Evolutionary conservation across 352 stramenopile genomes (phyloP).

Genomic region (Globisporangium orthogonon): DNA sequence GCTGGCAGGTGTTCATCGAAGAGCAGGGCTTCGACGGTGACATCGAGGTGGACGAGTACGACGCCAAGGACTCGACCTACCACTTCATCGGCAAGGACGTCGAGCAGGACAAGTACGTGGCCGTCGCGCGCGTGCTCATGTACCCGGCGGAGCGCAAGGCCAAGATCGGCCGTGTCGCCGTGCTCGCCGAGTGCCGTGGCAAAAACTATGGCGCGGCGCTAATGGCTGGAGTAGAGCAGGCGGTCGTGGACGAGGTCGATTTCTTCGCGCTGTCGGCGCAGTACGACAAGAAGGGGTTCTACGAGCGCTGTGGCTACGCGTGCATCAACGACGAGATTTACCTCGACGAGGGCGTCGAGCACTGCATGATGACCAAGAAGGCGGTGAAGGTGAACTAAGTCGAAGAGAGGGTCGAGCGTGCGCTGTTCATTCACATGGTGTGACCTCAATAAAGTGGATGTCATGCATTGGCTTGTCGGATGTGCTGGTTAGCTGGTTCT

Average conservation of each 20-base stretch:
- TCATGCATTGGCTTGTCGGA: too few relatives aligned
- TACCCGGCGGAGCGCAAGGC: conserved; percentile 22
- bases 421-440: too few relatives aligned
- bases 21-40: conserved; percentile 35
- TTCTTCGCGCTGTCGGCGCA: conserved; percentile 40
- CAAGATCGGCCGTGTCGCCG: conserved; percentile 49
- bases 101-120: conserved; percentile 44
- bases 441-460: background rate
- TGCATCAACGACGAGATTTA: conserved; percentile 43
- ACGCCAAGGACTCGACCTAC: conserved; percentile 32
- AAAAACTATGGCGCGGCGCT: conserved; percentile 41
- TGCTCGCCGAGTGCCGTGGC: conserved; percentile 47
- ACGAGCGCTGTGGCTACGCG: conserved; percentile 60
- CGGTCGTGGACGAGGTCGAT: conserved; percentile 23
- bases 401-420: too few relatives aligned
- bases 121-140: conserved; percentile 38
- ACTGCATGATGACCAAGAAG: conserved; percentile 53
- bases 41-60: conserved; percentile 39
- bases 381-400: conserved; percentile 1
- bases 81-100: conserved; percentile 53
- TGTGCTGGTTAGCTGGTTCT: background rate
- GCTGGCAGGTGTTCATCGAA: conserved; percentile 43
- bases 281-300: conserved; percentile 52
- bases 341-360: conserved; percentile 40
- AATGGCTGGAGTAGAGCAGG: conserved; percentile 31